These are phyloP conservation scores for Canariomyces notabilis DNA, from an alignment of 2,329 filamentous ascomycete species.

Conservation along the genomic window DNA sequence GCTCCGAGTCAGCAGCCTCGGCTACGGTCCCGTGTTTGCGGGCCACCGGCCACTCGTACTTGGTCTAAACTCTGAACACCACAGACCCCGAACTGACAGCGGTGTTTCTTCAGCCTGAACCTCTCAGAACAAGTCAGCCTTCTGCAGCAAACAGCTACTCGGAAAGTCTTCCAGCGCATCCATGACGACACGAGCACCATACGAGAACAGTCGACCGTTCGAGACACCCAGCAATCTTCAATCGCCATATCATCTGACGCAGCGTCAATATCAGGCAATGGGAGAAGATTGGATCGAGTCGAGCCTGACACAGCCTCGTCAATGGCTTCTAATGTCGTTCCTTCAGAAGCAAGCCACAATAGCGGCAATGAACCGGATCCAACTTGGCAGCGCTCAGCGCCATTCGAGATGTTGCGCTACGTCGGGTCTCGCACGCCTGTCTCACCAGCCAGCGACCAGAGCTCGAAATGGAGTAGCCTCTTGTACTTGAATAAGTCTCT, in stretches of 20 bases:
- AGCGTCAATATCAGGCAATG: no score
- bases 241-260: no score
- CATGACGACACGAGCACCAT: neutral
- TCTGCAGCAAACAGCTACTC: neutral
- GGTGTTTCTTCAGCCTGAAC: neutral
- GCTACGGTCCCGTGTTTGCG: no score
- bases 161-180: neutral
- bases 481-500: neutral
- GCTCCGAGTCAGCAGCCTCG: no score
- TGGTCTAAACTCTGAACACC: no score
- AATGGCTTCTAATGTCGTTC: no score
- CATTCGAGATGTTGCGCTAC: conserved; percentile 1
- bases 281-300: neutral
- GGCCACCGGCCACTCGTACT: no score
- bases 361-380: neutral
- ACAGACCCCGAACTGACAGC: conserved; percentile 1
- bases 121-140: conserved; percentile 1
- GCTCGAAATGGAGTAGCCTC: neutral
- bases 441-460: conserved; percentile 2
- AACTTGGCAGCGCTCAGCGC: conserved; percentile 3
- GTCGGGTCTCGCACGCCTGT: neutral
- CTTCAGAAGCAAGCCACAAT: no score
- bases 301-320: no score
- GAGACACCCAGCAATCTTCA: neutral
- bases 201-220: neutral